Evolutionary conservation across 306 rosid species (phyloP).

Genomic region (Erythrophleum fordii): DNA sequence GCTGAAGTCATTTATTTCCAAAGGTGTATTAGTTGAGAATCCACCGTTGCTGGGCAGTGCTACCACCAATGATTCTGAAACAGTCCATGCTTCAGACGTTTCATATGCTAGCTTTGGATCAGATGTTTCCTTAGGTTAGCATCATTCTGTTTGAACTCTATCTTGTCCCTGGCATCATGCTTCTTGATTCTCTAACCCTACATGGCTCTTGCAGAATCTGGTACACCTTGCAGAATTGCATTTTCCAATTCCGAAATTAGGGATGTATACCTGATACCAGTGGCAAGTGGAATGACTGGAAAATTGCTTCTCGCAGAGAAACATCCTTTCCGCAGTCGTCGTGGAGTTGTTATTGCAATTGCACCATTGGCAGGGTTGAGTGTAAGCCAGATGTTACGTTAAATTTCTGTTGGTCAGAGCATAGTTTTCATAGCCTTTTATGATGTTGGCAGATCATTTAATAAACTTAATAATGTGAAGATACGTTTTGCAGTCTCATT

Average conservation of each 20-base stretch:
- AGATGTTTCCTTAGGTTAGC: constrained; percentile 80
- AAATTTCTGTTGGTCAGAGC: constrained; percentile 26
- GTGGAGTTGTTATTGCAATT: constrained; percentile 84
- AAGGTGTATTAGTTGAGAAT: constrained; percentile 57
- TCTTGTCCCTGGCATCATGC: constrained; percentile 17
- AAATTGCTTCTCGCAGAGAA: constrained; percentile 79
- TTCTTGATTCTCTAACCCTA: constrained; percentile 16
- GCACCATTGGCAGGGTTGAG: constrained; percentile 80
- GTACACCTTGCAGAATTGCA: constrained; percentile 74
- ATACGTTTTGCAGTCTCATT: background rate
- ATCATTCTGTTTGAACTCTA: constrained; percentile 5
- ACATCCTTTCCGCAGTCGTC: constrained; percentile 82
- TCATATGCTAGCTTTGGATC: constrained; percentile 84
- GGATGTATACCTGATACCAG: constrained; percentile 69
- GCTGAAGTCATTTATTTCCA: constrained; percentile 59
- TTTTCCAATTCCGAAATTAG: constrained; percentile 82
- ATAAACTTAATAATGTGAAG: constrained; percentile 18
- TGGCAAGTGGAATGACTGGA: constrained; percentile 57
- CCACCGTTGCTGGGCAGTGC: constrained; percentile 44
- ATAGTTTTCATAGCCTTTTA: constrained; percentile 14
- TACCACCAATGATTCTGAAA: constrained; percentile 47
- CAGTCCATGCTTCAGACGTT: constrained; percentile 51
- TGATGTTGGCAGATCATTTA: constrained; percentile 15
- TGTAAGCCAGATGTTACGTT: constrained; percentile 55
- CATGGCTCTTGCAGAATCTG: constrained; percentile 58